Percentiles rank a stretch among this genome's conserved stretches.
Evolutionary conservation across 352 stramenopile species (phyloP).

Genomic region (Phytophthora pluvialis): DNA sequence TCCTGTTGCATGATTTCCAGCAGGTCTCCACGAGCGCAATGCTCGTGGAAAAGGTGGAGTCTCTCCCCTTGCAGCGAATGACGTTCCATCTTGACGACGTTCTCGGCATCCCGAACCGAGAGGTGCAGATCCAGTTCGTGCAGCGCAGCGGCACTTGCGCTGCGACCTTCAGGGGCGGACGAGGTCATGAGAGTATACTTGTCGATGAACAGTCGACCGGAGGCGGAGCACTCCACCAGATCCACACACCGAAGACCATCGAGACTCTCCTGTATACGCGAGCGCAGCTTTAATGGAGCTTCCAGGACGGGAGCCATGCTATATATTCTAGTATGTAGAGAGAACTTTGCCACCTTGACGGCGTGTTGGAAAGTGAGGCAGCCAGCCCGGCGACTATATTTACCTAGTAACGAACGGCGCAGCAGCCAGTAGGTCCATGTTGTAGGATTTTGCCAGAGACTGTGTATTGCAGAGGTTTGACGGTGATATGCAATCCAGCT

Average conservation of each 20-base stretch:
- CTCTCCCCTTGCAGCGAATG: constrained; percentile 59
- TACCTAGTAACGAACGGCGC: constrained; percentile 26
- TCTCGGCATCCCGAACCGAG: constrained; percentile 37
- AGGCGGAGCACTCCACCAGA: constrained; percentile 47
- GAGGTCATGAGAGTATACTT: constrained; percentile 62
- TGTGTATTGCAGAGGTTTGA: constrained; percentile 19
- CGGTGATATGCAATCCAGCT: constrained; percentile 20
- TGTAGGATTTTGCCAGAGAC: background rate
- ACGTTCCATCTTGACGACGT: constrained; percentile 58
- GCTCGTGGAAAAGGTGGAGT: constrained; percentile 72
- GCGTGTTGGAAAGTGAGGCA: constrained; percentile 28
- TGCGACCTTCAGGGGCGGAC: constrained; percentile 19
- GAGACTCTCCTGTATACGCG: constrained; percentile 46
- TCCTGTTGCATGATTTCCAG: constrained; percentile 62
- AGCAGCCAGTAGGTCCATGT: constrained; percentile 6
- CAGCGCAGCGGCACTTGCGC: constrained; percentile 54
- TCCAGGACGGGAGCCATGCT: constrained; percentile 9
- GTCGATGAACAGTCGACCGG: constrained; percentile 48
- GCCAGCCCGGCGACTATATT: constrained; percentile 9
- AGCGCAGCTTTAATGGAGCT: constrained; percentile 25
- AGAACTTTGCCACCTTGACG: constrained; percentile 6
- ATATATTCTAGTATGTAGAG: background rate
- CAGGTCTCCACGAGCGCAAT: constrained; percentile 69
- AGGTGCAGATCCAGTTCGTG: constrained; percentile 75
- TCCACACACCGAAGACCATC: constrained; percentile 58